Evolutionary conservation across 805 yeast species (phyloP), one percentile per base, ranked within the genome.

Genomic region (Kluyveromyces starmeri): DNA sequence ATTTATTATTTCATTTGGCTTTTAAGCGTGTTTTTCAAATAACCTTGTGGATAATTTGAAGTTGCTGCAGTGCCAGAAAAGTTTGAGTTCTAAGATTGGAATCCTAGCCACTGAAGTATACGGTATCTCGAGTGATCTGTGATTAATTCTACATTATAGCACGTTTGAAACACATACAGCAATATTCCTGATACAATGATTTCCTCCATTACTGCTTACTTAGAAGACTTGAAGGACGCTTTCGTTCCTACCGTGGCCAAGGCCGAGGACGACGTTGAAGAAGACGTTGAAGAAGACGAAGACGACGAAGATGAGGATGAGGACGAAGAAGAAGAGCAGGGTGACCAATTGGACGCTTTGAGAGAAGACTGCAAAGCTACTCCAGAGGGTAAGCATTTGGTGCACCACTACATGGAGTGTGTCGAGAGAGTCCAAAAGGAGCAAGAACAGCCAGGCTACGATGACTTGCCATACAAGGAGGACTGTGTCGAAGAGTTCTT

Each of bases 401-500:
- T 75, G 52, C 96, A 88, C 66, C 96, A 88, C 66, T 86, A 80
- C 66, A 78, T 82, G 44, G 96, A 88, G 65, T 89, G 98, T 73
- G 78, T 78, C 40, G 96, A 83, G 67, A 85, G 96, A 70, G 97
- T 89, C 46, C 77, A 92, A 46, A 75, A 78, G 61, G 94, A 78
- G 51, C 73, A 70, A 69, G 84, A 86, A 67, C 88, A 83, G 56
- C 81, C 73, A 48, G 94, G 69, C 50, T 88, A 89, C 60, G 95
- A 65, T 19, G 78, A 81, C 39, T 73, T 72, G 52, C 77, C 70
- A 8, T 71, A 84, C 71, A 89, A 89, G 67, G 98, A 89, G 70
- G 96, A 89, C 67, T 89, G 98, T 72, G 81, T 89, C 43, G 97
- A 89, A 67, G 98, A 89, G 67, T 89, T 83, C 64, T 89, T 89